These are phyloP conservation scores for Aspergillus novoparasiticus DNA, from an alignment of 2,329 filamentous ascomycete genomes.

Conservation along the genomic window DNA sequence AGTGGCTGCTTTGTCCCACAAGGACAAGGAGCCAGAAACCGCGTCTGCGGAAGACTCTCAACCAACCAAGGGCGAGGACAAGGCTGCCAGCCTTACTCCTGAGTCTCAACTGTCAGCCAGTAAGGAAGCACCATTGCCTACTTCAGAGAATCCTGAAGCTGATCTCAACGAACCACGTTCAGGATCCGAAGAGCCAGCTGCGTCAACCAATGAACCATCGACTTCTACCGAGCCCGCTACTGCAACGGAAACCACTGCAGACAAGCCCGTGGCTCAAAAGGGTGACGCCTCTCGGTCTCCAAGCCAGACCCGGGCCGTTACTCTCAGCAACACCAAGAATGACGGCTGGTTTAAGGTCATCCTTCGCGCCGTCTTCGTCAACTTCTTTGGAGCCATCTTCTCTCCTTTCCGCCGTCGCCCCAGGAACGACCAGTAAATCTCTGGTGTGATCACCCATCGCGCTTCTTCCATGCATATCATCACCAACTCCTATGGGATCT, in stretches of 20 bases:
- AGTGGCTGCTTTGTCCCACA: constrained; percentile 23
- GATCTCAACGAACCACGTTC: constrained; percentile 1
- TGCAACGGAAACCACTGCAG: constrained; percentile 14
- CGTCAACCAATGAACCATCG: constrained; percentile 9
- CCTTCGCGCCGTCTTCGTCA: constrained; percentile 43
- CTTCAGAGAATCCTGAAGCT: background rate
- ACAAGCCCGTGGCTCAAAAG: constrained; percentile 18
- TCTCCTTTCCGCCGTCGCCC: constrained; percentile 41
- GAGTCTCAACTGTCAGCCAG: constrained; percentile 28
- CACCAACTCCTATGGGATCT: constrained; percentile 34
- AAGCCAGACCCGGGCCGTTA: constrained; percentile 43
- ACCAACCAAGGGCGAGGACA: constrained; percentile 19
- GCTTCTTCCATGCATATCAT: constrained; percentile 19
- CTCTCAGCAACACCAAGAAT: constrained; percentile 37
- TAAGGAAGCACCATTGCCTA: background rate
- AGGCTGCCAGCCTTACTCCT: constrained; percentile 28
- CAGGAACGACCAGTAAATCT: constrained; percentile 31
- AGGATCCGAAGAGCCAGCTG: constrained; percentile 14
- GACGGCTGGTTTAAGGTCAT: constrained; percentile 46
- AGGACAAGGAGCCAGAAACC: constrained; percentile 17
- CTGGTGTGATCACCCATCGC: constrained; percentile 7
- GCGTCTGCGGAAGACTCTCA: constrained; percentile 7
- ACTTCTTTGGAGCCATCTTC: constrained; percentile 44
- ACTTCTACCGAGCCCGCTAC: constrained; percentile 8
- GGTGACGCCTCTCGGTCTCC: constrained; percentile 33